Evolutionary conservation across 371 early-diverging fungal genomes (phyloP), one percentile per base, ranked within the genome.

Genomic region (Rhizopus arrhizus): DNA sequence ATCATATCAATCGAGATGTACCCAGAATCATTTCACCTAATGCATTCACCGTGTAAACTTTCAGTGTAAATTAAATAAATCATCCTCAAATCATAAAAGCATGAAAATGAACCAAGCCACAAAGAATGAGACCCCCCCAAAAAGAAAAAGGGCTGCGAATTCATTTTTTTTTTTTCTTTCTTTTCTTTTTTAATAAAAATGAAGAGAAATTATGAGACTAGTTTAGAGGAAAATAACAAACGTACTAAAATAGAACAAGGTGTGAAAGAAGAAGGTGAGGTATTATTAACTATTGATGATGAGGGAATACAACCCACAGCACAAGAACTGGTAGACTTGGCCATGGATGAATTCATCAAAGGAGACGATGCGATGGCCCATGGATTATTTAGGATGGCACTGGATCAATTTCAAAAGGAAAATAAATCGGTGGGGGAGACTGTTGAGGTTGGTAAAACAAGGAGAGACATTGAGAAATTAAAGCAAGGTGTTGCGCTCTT

Each of bases 351-450:
- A 48, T 66, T 68, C 1, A 45, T 64, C 5, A 41, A 66, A 35
- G 59, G 68, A 35, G 61, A 64, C 33, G 62, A 68, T 29, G 66
- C 73, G 2, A 66, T 84, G 53, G 78, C 77, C 15, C 77, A 74
- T 42, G 73, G 80, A 5, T 41, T 86, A 29, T 86, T 82, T 59
- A 85, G 83, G 53, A 68, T 82, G 73, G 83, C 86, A 0, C 64
- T 86, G 34, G 83, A 84, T 31, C 75, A 74, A 15, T 86, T 75
- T 58, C 72, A 81, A 65, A 61, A 67, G 12, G 64, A 77, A 8
- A 56, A 59, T 2, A 76, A 78, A 49, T 59, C 78, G 1, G 60
- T 81, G 5, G 74, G n/a, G n/a, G n/a, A n/a, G n/a, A n/a, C n/a
- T n/a, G n/a, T n/a, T n/a, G n/a, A 78, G 35, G 49, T 78, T 0